Evolutionary conservation across 1,139 yeast species (phyloP).

Genomic region (Groenewaldozyma sp.): DNA sequence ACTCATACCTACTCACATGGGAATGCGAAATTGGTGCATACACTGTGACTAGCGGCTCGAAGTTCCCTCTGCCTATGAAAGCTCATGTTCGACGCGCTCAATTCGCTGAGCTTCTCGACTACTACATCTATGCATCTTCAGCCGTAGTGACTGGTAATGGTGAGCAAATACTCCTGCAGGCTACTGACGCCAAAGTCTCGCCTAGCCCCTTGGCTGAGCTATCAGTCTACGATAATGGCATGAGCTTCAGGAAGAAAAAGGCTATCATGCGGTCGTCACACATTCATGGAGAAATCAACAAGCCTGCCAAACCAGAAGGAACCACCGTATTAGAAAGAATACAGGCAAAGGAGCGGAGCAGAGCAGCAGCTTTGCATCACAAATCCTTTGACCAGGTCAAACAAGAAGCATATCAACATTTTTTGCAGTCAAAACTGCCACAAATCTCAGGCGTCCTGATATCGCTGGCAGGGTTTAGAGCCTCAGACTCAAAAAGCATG

Average conservation of each 20-base stretch:
- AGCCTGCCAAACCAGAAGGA: slow-evolving; percentile 10
- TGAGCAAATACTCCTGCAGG: slow-evolving; percentile 4
- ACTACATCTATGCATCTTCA: slow-evolving; percentile 9
- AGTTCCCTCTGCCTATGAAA: slow-evolving; percentile 7
- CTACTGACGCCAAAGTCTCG: slow-evolving; percentile 5
- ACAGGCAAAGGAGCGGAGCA: slow-evolving; percentile 25
- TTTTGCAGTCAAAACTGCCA: slow-evolving; percentile 22
- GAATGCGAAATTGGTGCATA: slow-evolving; percentile 3
- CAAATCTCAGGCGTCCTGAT: slow-evolving; percentile 15
- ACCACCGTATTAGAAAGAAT: slow-evolving; percentile 26
- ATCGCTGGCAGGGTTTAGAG: slow-evolving; percentile 9
- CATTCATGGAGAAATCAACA: slow-evolving; percentile 8
- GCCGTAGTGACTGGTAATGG: slow-evolving; percentile 8
- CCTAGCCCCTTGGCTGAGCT: slow-evolving; percentile 6
- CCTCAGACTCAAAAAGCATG: slow-evolving; percentile 7
- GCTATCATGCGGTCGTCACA: slow-evolving; percentile 6
- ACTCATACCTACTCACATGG: slow-evolving; percentile 14
- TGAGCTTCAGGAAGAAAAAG: slow-evolving; percentile 6
- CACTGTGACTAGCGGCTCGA: slow-evolving; percentile 8
- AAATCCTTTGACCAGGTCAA: slow-evolving; percentile 10
- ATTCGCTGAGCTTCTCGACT: background rate
- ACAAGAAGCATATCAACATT: slow-evolving; percentile 12
- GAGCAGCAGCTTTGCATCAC: slow-evolving; percentile 4
- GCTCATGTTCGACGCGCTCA: slow-evolving; percentile 6
- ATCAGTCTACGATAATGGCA: slow-evolving; percentile 2